A percentile compares a stretch with the other conserved stretches of the same genome.
Evolutionary conservation across 768 basidiomycete genomes (phyloP).

Genomic region (Termitomyces sp.): DNA sequence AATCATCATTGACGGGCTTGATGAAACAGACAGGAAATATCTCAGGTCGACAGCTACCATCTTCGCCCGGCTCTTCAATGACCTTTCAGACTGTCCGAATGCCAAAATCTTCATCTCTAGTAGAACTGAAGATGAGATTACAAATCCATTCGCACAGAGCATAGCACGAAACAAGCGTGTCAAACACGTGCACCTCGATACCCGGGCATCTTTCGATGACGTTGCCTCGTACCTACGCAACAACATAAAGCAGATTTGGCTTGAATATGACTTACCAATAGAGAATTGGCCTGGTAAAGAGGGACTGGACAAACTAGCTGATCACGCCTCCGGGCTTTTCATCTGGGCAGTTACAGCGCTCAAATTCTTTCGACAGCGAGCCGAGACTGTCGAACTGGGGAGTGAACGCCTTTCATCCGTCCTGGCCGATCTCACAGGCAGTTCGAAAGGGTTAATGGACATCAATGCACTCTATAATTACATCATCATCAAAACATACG

Average conservation of each 20-base stretch:
- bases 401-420: neutral
- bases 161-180: constrained; percentile 3
- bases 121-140: constrained; percentile 16
- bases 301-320: neutral
- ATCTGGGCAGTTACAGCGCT: constrained; percentile 6
- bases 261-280: neutral
- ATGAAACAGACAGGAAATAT: constrained; percentile 13
- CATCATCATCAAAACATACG: constrained; percentile 1
- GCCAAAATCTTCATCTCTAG: constrained; percentile 13
- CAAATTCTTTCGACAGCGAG: neutral
- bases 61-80: constrained; percentile 10
- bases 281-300: neutral
- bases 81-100: constrained; percentile 5
- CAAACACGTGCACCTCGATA: constrained; percentile 16
- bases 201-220: constrained; percentile 7
- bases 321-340: constrained; percentile 4
- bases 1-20: constrained; percentile 19
- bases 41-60: constrained; percentile 11
- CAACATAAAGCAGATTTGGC: constrained; percentile 5
- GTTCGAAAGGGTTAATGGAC: neutral
- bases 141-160: constrained; percentile 6
- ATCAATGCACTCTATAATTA: constrained; percentile 3
- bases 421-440: neutral
- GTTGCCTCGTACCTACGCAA: constrained; percentile 11
- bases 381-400: neutral